These are phyloP conservation scores for Phytomonas francai DNA, from an alignment of 208 protist genomes.

Conservation along the genomic window DNA sequence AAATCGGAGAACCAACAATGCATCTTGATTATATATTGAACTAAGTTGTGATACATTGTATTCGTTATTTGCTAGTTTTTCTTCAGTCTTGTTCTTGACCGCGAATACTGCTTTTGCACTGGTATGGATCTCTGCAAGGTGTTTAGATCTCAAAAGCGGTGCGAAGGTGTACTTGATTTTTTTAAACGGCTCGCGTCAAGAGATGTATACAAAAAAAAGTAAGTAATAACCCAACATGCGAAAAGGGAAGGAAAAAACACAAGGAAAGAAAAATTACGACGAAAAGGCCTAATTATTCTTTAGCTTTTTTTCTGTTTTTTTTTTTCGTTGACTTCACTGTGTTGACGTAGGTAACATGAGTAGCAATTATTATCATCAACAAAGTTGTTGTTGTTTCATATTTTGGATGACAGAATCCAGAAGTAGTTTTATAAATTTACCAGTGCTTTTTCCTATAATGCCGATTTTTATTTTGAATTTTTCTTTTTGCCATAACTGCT, in stretches of 20 bases:
- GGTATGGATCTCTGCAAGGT: background rate
- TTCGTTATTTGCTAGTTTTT: background rate
- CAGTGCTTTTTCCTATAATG: background rate
- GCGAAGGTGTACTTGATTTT: background rate
- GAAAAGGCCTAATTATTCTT: background rate
- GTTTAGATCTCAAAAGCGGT: background rate
- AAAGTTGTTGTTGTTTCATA: conserved; percentile 2
- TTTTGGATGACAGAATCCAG: background rate
- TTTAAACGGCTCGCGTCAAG: background rate
- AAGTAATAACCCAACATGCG: background rate
- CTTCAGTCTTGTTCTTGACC: background rate
- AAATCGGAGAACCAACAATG: background rate
- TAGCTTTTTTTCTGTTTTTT: background rate
- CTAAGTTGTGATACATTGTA: background rate
- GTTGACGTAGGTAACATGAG: background rate
- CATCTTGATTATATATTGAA: background rate
- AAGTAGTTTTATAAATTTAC: conserved; percentile 2
- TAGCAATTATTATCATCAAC: background rate
- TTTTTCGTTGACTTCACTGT: background rate
- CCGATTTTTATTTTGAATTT: conserved; percentile 9
- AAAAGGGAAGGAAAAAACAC: background rate
- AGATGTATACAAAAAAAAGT: background rate
- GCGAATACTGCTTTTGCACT: background rate
- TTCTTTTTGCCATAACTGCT: background rate
- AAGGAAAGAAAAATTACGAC: background rate